Percentiles rank a stretch among this genome's conserved stretches.
Conservation (phyloP, 257 asterid genomes). For the Prunella vulgaris region DNA sequence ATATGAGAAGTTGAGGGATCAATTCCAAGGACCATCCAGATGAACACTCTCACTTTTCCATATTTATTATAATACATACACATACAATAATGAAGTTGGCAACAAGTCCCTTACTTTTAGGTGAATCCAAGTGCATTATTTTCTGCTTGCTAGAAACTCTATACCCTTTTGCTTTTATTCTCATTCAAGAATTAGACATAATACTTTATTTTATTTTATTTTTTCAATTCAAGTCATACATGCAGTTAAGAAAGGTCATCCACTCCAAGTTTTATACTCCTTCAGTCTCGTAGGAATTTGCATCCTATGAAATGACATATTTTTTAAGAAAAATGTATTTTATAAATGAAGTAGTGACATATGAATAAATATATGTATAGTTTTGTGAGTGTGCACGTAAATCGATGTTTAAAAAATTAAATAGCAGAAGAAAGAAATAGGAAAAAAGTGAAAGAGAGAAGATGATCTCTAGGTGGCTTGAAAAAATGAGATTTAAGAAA, state of each 20-base stretch:
- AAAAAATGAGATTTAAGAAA: background rate
- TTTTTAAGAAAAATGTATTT: too few species aligned
- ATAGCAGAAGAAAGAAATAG: background rate
- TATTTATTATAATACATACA: background rate
- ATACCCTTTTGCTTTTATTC: background rate
- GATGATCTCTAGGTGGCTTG: background rate
- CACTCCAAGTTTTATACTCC: background rate
- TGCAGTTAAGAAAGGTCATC: background rate
- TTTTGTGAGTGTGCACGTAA: too few species aligned
- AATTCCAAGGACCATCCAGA: constrained; percentile 73
- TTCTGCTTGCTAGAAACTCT: too few species aligned
- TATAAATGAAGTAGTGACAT: too few species aligned
- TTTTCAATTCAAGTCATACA: background rate
- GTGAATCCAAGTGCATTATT: background rate
- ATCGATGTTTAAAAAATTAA: too few species aligned
- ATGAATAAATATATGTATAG: too few species aligned
- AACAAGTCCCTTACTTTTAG: background rate
- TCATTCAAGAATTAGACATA: background rate
- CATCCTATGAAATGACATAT: too few species aligned
- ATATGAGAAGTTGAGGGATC: constrained; percentile 74
- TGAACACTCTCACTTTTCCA: constrained; percentile 21
- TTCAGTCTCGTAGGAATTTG: too few species aligned
- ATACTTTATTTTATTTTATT: background rate
- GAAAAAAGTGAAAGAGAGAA: background rate
- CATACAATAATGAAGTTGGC: constrained; percentile 6